phyloP scores from a whole-genome alignment of 116 monocot genomes.

The Papilionanthe hybrid region DNA sequence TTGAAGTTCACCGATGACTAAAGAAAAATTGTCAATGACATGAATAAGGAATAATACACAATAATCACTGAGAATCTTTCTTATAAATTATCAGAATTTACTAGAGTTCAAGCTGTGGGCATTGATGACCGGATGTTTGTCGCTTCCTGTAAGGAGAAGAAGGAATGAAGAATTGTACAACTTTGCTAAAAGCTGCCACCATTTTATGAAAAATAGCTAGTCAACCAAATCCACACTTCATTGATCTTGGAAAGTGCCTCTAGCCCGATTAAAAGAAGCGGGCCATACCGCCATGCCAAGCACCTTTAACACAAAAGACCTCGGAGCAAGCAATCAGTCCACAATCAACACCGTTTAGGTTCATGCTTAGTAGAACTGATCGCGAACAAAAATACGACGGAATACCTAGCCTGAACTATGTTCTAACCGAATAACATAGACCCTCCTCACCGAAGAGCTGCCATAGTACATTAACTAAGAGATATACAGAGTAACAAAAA shows the following conservation, averaged over 20 bases:
- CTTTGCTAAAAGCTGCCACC: not conserved
- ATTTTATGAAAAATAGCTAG: not conserved
- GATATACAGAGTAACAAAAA: not conserved
- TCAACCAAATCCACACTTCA: not conserved
- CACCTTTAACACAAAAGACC: not conserved
- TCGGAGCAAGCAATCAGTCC: not conserved
- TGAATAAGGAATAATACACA: not conserved
- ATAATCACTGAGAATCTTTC: not conserved
- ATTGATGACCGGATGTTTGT: not conserved
- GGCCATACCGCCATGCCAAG: not conserved
- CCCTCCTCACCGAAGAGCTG: not conserved
- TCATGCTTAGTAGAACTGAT: not conserved
- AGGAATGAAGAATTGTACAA: not conserved
- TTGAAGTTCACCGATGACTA: not conserved
- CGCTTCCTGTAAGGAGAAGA: not conserved
- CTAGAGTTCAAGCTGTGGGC: not conserved
- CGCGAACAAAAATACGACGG: not conserved
- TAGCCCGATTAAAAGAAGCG: not conserved
- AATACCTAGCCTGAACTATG: slow-evolving; percentile 3
- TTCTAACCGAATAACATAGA: not conserved
- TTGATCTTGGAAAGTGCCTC: not conserved
- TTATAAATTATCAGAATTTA: not conserved
- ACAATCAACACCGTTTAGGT: not conserved
- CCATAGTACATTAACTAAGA: not conserved
- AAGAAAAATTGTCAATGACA: not conserved